Base-by-base conservation (phyloP, 2,329 filamentous ascomycete species). In the Neophaeococcomyces mojaviensis region DNA sequence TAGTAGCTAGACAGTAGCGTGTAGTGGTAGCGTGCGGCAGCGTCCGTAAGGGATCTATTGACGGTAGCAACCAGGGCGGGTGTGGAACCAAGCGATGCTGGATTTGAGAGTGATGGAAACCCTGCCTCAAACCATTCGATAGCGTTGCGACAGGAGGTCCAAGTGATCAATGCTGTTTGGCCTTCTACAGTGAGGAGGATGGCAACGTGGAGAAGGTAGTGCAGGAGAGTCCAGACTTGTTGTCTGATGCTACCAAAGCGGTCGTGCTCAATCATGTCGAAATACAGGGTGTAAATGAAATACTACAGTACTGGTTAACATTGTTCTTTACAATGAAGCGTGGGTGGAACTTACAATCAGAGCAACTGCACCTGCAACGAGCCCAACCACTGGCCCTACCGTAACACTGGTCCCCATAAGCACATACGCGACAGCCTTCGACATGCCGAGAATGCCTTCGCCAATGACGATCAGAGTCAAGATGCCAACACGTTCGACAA, bases 381-480 rank as follows among this genome's bases (percentile, higher is more conserved):
- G 60, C 26, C 61, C 46, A 66, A 46, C 33, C 62, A 62, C 51
- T 62, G 63, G 34, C 62, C 59, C 60, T 63, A 65, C 44, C 58
- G 37, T 15, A n/a, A 66, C 36, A 5, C 39, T 16, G n/a, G 43
- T 36, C 20, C 39, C n/a, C 31, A 48, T 19, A 22, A 49, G 6
- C 41, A 47, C 48, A 18, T 43, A 42, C 2, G 46, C 19, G 18
- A 39, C 37, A 59, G 60, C 64, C 39, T 60, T 61, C 3, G 64
- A 65, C 63, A 65, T 66, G 30, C 63, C 65, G n/a, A 82, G 79
- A 12, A 81, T 74, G 42, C 78, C 78, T 56, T 83, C 79, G 13
- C 80, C 80, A 45, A 83, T 72, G 46, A 84, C 78, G 49, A 84
- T 81, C 39, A 82, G 68, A 0, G 79, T 84, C 45, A 83, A 66